Evolutionary conservation across 441 rosid species (phyloP).

Genomic region (Flueggea neowawraea): DNA sequence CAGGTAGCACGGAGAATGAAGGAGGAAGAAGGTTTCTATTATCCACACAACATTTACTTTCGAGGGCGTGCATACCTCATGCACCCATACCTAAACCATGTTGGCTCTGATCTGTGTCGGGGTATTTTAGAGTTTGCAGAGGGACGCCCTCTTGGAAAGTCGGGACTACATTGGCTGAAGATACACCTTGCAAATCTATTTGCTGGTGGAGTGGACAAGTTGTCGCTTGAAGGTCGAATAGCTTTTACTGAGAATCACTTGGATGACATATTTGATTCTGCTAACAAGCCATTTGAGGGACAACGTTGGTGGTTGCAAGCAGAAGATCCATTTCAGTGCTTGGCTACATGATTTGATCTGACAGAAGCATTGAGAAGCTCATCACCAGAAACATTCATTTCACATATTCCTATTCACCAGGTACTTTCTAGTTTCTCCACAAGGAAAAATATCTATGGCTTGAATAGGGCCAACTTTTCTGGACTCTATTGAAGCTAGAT

Average conservation of each 20-base stretch:
- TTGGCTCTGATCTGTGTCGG: slow-evolving; percentile 97
- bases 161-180: slow-evolving; percentile 94
- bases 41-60: slow-evolving; percentile 97
- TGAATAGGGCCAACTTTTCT: too few species aligned
- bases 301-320: slow-evolving; percentile 96
- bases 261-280: slow-evolving; percentile 93
- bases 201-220: slow-evolving; percentile 98
- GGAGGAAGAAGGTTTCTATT: slow-evolving; percentile 96
- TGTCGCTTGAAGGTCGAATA: slow-evolving; percentile 74
- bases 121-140: slow-evolving; percentile 95
- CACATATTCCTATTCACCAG: slow-evolving; percentile 97
- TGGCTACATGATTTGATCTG: slow-evolving; percentile 84
- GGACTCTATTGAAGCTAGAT: too few species aligned
- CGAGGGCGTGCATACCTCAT: slow-evolving; percentile 99
- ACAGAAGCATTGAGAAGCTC: slow-evolving; percentile 87
- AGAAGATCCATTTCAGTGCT: slow-evolving; percentile 99
- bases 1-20: slow-evolving; percentile 98
- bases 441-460: too few species aligned
- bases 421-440: slow-evolving; percentile 27
- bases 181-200: slow-evolving; percentile 93
- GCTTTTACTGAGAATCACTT: slow-evolving; percentile 89
- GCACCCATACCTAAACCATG: slow-evolving; percentile 98
- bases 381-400: slow-evolving; percentile 70
- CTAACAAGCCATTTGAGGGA: slow-evolving; percentile 96
- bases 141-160: slow-evolving; percentile 82